phyloP scores from a whole-genome alignment of 306 rosid species.

The Cucumis cinereus region DNA sequence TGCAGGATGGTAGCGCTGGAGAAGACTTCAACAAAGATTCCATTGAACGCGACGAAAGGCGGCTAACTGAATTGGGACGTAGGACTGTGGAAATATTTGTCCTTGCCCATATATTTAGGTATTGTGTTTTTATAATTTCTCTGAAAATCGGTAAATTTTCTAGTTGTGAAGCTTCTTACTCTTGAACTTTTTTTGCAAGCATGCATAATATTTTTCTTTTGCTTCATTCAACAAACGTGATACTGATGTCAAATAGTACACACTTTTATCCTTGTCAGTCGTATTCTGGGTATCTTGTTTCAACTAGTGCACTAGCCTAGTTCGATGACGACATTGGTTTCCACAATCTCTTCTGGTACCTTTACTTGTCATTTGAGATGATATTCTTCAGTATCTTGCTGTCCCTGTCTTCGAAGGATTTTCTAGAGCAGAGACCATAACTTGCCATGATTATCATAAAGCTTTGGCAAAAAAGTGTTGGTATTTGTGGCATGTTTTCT shows the following conservation, averaged over 20 bases:
- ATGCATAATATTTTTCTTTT: neutral
- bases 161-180: neutral
- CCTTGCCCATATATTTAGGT: slow-evolving; percentile 95
- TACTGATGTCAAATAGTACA: neutral
- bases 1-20: slow-evolving; percentile 85
- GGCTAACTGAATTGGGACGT: slow-evolving; percentile 92
- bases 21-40: slow-evolving; percentile 96
- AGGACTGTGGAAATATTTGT: slow-evolving; percentile 98
- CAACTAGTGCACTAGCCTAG: neutral
- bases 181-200: neutral
- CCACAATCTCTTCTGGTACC: neutral
- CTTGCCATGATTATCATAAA: neutral
- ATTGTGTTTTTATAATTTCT: neutral
- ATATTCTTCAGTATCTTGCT: neutral
- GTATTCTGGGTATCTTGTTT: neutral
- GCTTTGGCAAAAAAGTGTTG: neutral
- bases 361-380: neutral
- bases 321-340: neutral
- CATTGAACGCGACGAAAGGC: slow-evolving; percentile 89
- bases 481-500: neutral
- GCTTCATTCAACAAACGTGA: neutral
- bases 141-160: neutral
- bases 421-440: neutral
- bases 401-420: neutral
- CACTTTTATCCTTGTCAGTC: neutral